Conservation (phyloP, 2,329 filamentous ascomycete genomes). For the Colletotrichum sp. region DNA sequence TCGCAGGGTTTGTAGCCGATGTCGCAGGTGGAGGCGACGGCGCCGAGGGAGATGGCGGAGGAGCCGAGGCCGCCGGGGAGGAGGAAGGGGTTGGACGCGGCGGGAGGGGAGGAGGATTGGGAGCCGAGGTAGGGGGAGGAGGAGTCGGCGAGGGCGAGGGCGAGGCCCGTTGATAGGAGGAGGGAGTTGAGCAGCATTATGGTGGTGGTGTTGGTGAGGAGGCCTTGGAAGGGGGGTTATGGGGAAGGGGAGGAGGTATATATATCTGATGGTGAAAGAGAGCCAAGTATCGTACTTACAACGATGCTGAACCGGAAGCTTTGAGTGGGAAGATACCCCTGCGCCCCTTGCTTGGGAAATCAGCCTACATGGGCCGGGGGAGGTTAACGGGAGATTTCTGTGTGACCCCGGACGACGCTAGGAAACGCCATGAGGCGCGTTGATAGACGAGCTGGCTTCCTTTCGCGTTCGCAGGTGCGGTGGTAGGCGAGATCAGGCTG, state of each 20-base stretch:
- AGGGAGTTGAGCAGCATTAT: not conserved
- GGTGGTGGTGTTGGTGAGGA: not conserved
- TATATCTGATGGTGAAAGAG: not conserved
- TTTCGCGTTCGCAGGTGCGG: not conserved
- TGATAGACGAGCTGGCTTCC: not conserved
- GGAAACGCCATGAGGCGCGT: not conserved
- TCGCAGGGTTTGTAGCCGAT: conserved; percentile 30
- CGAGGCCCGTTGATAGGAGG: not conserved
- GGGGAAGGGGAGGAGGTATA: not conserved
- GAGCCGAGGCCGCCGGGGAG: conserved; percentile 23
- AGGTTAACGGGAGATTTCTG: not conserved
- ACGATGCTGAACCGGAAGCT: fast-evolving
- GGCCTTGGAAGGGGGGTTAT: not conserved
- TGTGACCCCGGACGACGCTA: not conserved
- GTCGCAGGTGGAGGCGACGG: conserved; percentile 23
- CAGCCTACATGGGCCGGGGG: not conserved
- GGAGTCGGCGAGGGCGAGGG: not conserved
- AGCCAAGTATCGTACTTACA: not conserved
- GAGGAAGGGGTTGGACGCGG: not conserved
- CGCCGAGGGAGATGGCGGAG: conserved; percentile 23
- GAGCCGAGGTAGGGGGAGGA: not conserved
- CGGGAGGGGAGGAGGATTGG: not conserved
- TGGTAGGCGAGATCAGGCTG: not conserved
- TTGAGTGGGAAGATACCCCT: not conserved
- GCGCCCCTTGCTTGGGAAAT: not conserved